phyloP scores from a whole-genome alignment of 495 filamentous ascomycete species.

The Lasiosphaeria ovina region DNA sequence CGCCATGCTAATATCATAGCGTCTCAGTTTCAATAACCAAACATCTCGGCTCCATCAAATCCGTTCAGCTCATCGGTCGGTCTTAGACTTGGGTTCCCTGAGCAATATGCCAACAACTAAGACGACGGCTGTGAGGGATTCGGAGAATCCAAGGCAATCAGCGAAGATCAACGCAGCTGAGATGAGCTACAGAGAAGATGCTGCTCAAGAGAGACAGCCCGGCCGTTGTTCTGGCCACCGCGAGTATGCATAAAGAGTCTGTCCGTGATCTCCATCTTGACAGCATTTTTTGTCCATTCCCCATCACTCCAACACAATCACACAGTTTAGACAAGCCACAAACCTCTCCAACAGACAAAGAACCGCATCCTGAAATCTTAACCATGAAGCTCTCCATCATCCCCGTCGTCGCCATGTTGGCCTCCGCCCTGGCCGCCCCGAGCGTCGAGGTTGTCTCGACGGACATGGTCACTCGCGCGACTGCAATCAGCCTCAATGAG shows the following conservation, averaged over 20 bases:
- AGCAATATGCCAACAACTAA: background rate
- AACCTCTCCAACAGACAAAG: background rate
- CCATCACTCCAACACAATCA: background rate
- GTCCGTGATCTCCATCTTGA: background rate
- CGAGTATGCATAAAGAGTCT: background rate
- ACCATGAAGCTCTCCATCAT: constrained; percentile 19
- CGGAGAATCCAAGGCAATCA: background rate
- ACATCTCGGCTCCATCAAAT: background rate
- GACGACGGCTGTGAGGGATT: background rate
- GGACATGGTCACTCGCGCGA: constrained; percentile 17
- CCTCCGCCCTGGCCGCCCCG: constrained; percentile 13
- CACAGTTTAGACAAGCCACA: background rate
- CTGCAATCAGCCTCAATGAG: constrained; percentile 14
- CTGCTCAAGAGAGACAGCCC: background rate
- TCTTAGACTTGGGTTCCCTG: background rate
- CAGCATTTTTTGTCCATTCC: background rate
- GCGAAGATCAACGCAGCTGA: background rate
- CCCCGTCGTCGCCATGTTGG: constrained; percentile 11
- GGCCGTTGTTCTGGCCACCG: background rate
- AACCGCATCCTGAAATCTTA: background rate
- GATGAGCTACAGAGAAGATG: background rate
- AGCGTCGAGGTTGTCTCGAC: constrained; percentile 2
- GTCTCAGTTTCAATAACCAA: too few relatives aligned
- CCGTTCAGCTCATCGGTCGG: background rate
- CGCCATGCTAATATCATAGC: background rate